Conservation (phyloP, 164 flowering plant genomes). For the Tetrastigma voinierianum region DNA sequence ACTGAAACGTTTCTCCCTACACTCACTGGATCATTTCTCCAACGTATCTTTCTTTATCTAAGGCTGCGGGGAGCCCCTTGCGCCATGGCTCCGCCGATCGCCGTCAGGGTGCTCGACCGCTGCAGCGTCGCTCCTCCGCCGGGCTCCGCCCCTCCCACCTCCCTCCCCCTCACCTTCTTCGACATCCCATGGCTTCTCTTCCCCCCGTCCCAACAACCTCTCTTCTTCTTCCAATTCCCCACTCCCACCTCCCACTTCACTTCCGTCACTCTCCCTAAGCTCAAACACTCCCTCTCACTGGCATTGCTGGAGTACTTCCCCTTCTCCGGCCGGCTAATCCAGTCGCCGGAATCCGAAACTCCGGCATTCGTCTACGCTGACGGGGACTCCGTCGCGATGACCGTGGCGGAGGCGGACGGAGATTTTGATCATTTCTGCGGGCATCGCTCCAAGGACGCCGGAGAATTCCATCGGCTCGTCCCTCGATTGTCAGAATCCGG, state of each 20-base stretch:
- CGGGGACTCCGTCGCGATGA: constrained; percentile 22
- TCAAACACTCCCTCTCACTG: constrained; percentile 28
- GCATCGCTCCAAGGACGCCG: constrained; percentile 7
- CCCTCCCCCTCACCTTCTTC: constrained; percentile 26
- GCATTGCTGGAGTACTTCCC: constrained; percentile 28
- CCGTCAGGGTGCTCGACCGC: constrained; percentile 10
- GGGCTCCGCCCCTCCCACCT: neutral
- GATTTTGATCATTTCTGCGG: constrained; percentile 21
- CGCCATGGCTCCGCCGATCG: constrained; percentile 9
- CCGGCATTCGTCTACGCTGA: constrained; percentile 18
- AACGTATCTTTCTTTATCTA: neutral
- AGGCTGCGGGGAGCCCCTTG: neutral
- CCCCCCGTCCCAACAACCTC: constrained; percentile 17
- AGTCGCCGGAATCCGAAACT: neutral
- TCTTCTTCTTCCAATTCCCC: constrained; percentile 23
- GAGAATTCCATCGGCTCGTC: constrained; percentile 14
- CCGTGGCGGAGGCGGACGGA: constrained; percentile 18
- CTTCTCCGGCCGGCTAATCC: constrained; percentile 23
- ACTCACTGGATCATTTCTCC: too few relatives aligned
- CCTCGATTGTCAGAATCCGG: constrained; percentile 11
- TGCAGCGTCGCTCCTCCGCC: constrained; percentile 5
- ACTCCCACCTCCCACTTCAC: constrained; percentile 7
- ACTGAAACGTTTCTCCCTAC: too few relatives aligned
- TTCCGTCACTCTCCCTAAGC: constrained; percentile 6
- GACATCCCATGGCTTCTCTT: constrained; percentile 28